Conservation (phyloP, 805 yeast genomes). For the Starmerella stellata region DNA sequence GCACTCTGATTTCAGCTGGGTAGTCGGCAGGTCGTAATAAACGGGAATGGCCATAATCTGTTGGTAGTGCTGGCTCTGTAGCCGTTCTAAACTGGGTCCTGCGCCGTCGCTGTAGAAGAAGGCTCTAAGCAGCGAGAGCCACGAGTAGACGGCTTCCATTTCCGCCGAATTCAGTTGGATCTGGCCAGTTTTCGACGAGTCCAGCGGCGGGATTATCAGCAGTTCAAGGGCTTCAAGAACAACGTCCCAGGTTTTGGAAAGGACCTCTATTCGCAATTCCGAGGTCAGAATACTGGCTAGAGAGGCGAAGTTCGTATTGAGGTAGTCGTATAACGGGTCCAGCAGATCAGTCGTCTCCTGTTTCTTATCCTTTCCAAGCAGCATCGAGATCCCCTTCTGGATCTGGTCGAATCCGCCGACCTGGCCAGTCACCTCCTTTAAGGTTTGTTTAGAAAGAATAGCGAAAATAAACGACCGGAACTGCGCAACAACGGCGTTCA, state of each 20-base stretch:
- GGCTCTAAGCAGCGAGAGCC: conserved; percentile 53
- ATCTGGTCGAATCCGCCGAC: conserved; percentile 16
- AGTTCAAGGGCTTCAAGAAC: conserved; percentile 52
- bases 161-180: conserved; percentile 39
- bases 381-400: conserved; percentile 14
- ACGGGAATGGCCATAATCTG: conserved; percentile 44
- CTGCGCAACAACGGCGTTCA: conserved; percentile 53
- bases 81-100: conserved; percentile 52
- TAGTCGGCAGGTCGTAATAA: conserved; percentile 37
- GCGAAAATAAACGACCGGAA: conserved; percentile 46
- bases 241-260: conserved; percentile 67
- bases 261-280: conserved; percentile 40
- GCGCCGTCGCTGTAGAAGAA: conserved; percentile 68
- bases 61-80: conserved; percentile 48
- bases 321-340: conserved; percentile 53
- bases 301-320: conserved; percentile 48
- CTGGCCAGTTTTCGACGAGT: conserved; percentile 19
- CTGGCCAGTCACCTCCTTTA: conserved; percentile 29
- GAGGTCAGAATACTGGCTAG: conserved; percentile 42
- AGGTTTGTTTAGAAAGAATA: conserved; percentile 38
- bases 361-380: conserved; percentile 20
- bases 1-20: conserved; percentile 37
- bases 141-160: conserved; percentile 46
- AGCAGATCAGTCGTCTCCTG: conserved; percentile 42
- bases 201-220: conserved; percentile 53